Percentiles rank a stretch among this genome's conserved stretches.
Evolutionary conservation across 441 rosid species (phyloP).

Genomic region (Croton setiger): DNA sequence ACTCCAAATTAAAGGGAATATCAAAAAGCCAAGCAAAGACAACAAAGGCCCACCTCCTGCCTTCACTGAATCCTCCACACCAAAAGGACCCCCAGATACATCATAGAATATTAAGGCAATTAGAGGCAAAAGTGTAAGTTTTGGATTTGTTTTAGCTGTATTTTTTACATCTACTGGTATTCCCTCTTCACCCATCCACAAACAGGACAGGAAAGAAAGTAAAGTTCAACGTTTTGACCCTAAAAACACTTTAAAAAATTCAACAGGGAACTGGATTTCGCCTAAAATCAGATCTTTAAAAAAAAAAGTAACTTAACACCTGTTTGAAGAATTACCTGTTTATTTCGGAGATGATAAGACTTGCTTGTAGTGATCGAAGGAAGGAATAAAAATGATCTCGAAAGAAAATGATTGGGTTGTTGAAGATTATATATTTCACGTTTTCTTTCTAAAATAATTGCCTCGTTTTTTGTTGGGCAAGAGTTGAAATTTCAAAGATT

Average conservation of each 20-base stretch:
- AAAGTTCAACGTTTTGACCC: conserved; percentile 15
- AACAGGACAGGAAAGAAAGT: conserved; percentile 11
- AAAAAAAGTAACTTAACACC: too few species aligned
- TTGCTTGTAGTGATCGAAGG: too few species aligned
- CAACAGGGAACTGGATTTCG: conserved; percentile 12
- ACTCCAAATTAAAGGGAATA: conserved; percentile 91
- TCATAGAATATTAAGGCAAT: conserved; percentile 88
- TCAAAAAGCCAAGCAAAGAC: conserved; percentile 70
- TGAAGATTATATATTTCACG: too few species aligned
- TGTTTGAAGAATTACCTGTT: too few species aligned
- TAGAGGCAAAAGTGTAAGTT: conserved; percentile 68
- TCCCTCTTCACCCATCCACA: conserved; percentile 73
- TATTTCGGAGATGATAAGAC: too few species aligned
- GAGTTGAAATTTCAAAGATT: too few species aligned
- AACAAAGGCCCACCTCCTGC: conserved; percentile 90
- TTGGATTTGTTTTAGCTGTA: conserved; percentile 44
- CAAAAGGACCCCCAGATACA: conserved; percentile 95
- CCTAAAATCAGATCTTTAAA: conserved; percentile 16
- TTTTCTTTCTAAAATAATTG: too few species aligned
- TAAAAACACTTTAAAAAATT: conserved; percentile 3
- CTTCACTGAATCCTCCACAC: conserved; percentile 84
- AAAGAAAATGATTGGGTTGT: too few species aligned
- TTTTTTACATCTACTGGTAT: conserved; percentile 32
- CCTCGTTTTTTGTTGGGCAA: too few species aligned
- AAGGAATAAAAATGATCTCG: too few species aligned